phyloP scores from a whole-genome alignment of 2,329 filamentous ascomycete species.

The Calonectria hongkongensis region DNA sequence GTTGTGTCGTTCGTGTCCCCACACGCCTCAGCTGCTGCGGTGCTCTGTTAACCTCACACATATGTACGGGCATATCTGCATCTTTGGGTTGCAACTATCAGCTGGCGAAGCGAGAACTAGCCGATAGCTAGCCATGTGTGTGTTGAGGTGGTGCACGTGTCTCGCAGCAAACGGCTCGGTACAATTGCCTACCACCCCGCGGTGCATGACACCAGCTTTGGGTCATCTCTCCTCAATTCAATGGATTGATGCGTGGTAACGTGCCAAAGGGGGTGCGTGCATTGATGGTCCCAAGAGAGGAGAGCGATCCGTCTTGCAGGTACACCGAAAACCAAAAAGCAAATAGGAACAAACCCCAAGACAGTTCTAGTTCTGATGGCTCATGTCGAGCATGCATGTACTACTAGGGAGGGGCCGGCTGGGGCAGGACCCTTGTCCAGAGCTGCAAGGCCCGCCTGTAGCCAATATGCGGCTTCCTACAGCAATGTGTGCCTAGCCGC shows the following conservation, averaged over 20 bases:
- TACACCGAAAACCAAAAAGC: slow-evolving; percentile 37
- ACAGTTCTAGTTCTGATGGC: slow-evolving; percentile 48
- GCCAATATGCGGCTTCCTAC: slow-evolving; percentile 51
- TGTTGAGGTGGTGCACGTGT: slow-evolving; percentile 38
- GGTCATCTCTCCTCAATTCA: slow-evolving; percentile 42
- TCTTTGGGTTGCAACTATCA: slow-evolving; percentile 32
- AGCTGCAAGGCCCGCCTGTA: slow-evolving; percentile 54
- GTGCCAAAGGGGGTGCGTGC: slow-evolving; percentile 49
- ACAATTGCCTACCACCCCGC: slow-evolving; percentile 28
- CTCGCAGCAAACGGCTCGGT: slow-evolving; percentile 36
- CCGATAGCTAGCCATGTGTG: slow-evolving; percentile 31
- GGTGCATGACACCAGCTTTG: slow-evolving; percentile 19
- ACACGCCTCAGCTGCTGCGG: slow-evolving; percentile 27
- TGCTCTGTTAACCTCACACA: slow-evolving; percentile 25
- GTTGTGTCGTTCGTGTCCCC: slow-evolving; percentile 23
- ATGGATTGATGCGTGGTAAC: slow-evolving; percentile 52
- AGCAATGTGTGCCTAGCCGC: slow-evolving; percentile 49
- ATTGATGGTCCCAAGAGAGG: slow-evolving; percentile 36
- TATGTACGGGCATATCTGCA: slow-evolving; percentile 21
- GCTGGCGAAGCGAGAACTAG: slow-evolving; percentile 19
- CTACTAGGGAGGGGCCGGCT: slow-evolving; percentile 43
- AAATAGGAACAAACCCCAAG: slow-evolving; percentile 37
- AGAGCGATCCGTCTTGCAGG: slow-evolving; percentile 33
- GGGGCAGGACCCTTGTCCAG: slow-evolving; percentile 49
- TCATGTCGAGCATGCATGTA: slow-evolving; percentile 44